A percentile compares a stretch with the other conserved stretches of the same genome.
These are phyloP conservation scores for Chrysochromulina tobinii DNA, from an alignment of 78 protist genomes.

Conservation along the genomic window DNA sequence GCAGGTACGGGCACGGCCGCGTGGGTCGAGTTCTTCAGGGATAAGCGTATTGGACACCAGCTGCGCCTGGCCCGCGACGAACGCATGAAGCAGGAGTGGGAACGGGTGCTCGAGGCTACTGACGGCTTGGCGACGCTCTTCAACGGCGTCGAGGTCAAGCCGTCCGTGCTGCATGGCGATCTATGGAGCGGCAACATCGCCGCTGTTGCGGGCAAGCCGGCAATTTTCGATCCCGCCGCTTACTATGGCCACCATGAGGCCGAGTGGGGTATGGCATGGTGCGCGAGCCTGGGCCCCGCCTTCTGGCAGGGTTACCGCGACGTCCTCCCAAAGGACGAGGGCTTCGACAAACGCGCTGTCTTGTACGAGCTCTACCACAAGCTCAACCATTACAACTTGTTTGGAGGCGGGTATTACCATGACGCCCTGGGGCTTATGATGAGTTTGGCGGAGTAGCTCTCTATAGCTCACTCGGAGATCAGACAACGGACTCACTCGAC, in stretches of 20 bases:
- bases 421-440: neutral
- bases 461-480: no score
- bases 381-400: slow-evolving; percentile 55
- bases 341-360: neutral
- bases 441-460: neutral
- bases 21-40: slow-evolving; percentile 52
- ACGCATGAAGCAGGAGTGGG: neutral
- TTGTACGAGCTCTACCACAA: slow-evolving; percentile 44
- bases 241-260: slow-evolving; percentile 53
- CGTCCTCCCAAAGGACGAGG: slow-evolving; percentile 15
- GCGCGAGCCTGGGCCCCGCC: slow-evolving; percentile 29
- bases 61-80: neutral
- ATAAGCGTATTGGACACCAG: slow-evolving; percentile 41
- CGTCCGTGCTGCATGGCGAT: slow-evolving; percentile 41
- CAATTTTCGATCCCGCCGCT: slow-evolving; percentile 30
- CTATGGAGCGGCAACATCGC: slow-evolving; percentile 42
- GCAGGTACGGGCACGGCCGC: neutral
- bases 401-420: slow-evolving; percentile 48
- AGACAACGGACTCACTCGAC: no score
- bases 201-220: neutral
- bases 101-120: neutral
- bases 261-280: slow-evolving; percentile 52
- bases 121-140: neutral
- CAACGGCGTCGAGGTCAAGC: slow-evolving; percentile 7
- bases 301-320: slow-evolving; percentile 31